Evolutionary conservation across 1,284 basidiomycete species (phyloP).

Genomic region (Malassezia sympodialis): DNA sequence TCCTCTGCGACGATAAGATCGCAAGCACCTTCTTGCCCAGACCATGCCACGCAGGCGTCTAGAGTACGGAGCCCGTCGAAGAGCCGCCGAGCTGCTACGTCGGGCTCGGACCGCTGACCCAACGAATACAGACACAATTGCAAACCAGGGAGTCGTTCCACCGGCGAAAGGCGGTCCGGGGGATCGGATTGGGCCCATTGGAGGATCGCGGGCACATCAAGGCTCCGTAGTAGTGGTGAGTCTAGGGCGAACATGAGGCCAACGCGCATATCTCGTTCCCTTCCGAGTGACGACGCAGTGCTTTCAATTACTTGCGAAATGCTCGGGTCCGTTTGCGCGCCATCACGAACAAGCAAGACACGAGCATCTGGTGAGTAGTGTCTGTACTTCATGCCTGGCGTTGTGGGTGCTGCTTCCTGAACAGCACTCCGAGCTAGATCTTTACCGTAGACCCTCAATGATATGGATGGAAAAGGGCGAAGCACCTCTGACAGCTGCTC

Average conservation of each 20-base stretch:
- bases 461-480: conserved; percentile 5
- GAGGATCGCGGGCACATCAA: not conserved
- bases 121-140: conserved; percentile 17
- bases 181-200: not conserved
- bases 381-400: conserved; percentile 99
- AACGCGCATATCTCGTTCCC: conserved; percentile 6
- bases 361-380: conserved; percentile 72
- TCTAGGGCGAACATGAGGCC: conserved; percentile 27
- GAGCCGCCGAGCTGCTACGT: conserved; percentile 65
- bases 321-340: not conserved
- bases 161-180: conserved; percentile 1
- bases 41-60: conserved; percentile 52
- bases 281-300: not conserved
- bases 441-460: conserved; percentile 39
- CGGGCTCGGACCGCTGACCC: conserved; percentile 49
- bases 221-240: conserved; percentile 10
- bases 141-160: not conserved
- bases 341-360: conserved; percentile 47
- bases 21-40: conserved; percentile 53
- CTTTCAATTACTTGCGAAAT: not conserved
- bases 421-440: conserved; percentile 29
- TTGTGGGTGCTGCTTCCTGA: conserved; percentile 58
- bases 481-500: conserved; percentile 55
- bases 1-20: conserved; percentile 81
- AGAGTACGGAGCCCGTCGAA: conserved; percentile 79